A percentile compares a stretch with the other conserved stretches of the same genome.
These are phyloP conservation scores for Orbilia javanica DNA, from an alignment of 2,329 filamentous ascomycete species.

Conservation along the genomic window DNA sequence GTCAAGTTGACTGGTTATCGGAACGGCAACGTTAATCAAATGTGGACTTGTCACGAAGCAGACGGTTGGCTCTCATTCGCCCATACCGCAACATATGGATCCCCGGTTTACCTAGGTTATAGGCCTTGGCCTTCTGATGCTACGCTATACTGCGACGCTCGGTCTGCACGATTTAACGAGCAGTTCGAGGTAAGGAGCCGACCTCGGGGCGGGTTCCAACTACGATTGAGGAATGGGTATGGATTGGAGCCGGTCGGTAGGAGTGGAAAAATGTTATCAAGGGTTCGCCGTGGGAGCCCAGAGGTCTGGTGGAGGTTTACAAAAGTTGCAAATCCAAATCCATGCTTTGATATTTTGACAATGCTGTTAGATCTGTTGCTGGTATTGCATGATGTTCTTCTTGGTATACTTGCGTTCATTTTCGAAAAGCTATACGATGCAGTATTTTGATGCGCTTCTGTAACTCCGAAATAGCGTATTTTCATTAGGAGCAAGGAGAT, in stretches of 20 bases:
- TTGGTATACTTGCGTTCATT: background rate
- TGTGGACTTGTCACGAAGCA: background rate
- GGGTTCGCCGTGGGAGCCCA: background rate
- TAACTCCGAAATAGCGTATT: background rate
- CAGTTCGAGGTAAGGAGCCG: slow-evolving; percentile 2
- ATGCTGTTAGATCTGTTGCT: background rate
- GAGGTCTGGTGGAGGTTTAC: slow-evolving; percentile 31
- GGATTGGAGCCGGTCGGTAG: background rate
- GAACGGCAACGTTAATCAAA: background rate
- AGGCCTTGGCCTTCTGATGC: background rate
- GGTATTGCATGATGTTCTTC: background rate
- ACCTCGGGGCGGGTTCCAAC: slow-evolving; percentile 2
- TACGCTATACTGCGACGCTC: background rate
- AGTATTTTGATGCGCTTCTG: background rate
- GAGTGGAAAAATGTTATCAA: background rate
- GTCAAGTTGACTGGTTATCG: background rate
- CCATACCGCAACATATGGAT: background rate
- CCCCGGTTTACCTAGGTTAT: background rate
- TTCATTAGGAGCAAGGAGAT: background rate
- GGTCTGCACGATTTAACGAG: background rate
- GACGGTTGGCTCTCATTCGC: slow-evolving; percentile 11
- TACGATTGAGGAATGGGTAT: background rate
- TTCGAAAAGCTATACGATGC: background rate
- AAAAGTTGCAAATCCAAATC: background rate
- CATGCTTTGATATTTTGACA: background rate